phyloP scores from a whole-genome alignment of 2,329 filamentous ascomycete genomes.

The Aspergillus aculeatinus region DNA sequence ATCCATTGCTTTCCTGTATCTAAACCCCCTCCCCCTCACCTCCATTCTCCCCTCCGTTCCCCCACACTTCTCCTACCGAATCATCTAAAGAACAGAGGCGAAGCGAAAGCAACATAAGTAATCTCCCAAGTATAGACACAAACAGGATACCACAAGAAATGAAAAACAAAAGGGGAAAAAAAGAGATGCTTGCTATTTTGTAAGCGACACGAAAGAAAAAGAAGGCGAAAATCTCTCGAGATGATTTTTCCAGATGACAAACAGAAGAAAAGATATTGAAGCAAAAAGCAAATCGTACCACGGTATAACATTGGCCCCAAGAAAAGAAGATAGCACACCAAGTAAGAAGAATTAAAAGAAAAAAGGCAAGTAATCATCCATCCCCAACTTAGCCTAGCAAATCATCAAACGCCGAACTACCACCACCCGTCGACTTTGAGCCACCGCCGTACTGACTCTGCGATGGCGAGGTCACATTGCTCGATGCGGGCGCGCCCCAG shows the following conservation, averaged over 20 bases:
- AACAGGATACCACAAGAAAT: no score
- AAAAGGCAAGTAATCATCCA: slow-evolving; percentile 5
- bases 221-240: not conserved
- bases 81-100: no score
- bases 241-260: slow-evolving; percentile 6
- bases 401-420: slow-evolving; percentile 43
- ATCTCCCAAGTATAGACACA: not conserved
- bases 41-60: no score
- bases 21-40: no score
- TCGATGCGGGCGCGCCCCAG: slow-evolving; percentile 73
- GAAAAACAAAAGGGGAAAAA: not conserved
- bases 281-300: slow-evolving; percentile 1
- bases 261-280: slow-evolving; percentile 4
- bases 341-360: not conserved
- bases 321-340: not conserved
- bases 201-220: not conserved
- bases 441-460: slow-evolving; percentile 38
- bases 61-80: no score
- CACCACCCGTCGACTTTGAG: slow-evolving; percentile 32
- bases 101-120: no score
- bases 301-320: slow-evolving; percentile 6
- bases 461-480: slow-evolving; percentile 30
- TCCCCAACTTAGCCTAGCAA: slow-evolving; percentile 34
- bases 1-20: no score
- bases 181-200: not conserved